Percentiles rank a stretch among this genome's conserved stretches.
Evolutionary conservation across 305 asterid genomes (phyloP).

Genomic region (Fraxinus sp.): DNA sequence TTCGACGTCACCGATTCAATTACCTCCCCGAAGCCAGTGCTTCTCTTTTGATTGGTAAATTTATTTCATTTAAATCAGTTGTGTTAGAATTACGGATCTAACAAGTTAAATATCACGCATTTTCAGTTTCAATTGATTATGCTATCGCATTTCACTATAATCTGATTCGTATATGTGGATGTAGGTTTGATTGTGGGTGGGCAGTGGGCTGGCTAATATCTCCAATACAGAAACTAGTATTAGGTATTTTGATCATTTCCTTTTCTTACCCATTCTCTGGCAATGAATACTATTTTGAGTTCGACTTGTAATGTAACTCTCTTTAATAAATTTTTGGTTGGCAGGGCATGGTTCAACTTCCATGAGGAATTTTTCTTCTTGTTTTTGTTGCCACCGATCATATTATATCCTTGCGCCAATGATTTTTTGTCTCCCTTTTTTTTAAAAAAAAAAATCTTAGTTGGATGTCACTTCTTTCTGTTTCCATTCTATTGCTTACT

Average conservation of each 20-base stretch:
- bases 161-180: conserved; percentile 29
- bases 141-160: conserved; percentile 15
- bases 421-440: background rate
- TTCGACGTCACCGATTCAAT: conserved; percentile 88
- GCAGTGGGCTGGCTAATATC: conserved; percentile 82
- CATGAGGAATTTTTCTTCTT: conserved; percentile 97
- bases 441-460: background rate
- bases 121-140: conserved; percentile 9
- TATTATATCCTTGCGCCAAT: conserved; percentile 76
- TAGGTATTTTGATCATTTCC: conserved; percentile 44
- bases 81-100: background rate
- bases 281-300: conserved; percentile 10
- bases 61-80: background rate
- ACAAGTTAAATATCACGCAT: background rate
- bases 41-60: conserved; percentile 82
- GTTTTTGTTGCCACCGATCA: conserved; percentile 93
- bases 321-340: conserved; percentile 25
- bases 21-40: conserved; percentile 99
- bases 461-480: background rate
- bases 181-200: conserved; percentile 91
- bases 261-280: background rate
- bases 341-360: conserved; percentile 97
- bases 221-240: conserved; percentile 80
- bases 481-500: conserved; percentile 16
- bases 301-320: background rate